Evolutionary conservation across 2,329 filamentous ascomycete species (phyloP), one percentile per base, ranked within the genome.

Genomic region (Aspergillus texensis): DNA sequence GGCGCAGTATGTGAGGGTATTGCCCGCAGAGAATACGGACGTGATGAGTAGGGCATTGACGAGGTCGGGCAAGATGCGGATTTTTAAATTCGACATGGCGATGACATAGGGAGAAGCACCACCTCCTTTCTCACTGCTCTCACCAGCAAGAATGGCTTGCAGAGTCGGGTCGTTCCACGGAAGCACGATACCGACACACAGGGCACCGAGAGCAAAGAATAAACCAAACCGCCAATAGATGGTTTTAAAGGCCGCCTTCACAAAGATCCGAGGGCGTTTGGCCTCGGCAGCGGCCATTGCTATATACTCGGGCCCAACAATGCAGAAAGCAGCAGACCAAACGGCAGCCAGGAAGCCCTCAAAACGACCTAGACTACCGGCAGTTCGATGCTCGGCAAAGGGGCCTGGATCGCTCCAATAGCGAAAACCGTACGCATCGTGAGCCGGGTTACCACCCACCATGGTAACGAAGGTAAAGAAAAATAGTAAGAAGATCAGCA

Each of bases 381-480:
- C 80, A 14, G 82, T 84, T 69, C 89, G 86, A 48, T 89, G 82
- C 65, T 88, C 83, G 4, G 85, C 84, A 72, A 93, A 92, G 0
- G 89, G 82, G 1, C 90, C 90, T 0, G 90, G 90, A 36, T 79
- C 63, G 12, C 71, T 75, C 80, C 88, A 90, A 71, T 88, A 85
- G 12, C 87, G 83, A 72, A 93, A 93, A 0, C 91, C 90, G 65
- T 91, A 91, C 0, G 83, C 80, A 67, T 92, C 88, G 58, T 86
- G 82, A 0, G 86, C 74, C 0, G 92, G 92, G 70, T 93, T 93
- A 1, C 90, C 92, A 6, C 91, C 92, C 0, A 94, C 81, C 88
- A 94, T 93, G 63, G 89, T 88, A 66, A 94, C 82, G 70, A 95
- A 91, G 3, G 91, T 93, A 54, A 67, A 73, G 32, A 67, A 45